Percentiles rank a stretch among this genome's conserved stretches.
These are phyloP conservation scores for Rusavskia elegans DNA, from an alignment of 495 filamentous ascomycete species.

Conservation along the genomic window DNA sequence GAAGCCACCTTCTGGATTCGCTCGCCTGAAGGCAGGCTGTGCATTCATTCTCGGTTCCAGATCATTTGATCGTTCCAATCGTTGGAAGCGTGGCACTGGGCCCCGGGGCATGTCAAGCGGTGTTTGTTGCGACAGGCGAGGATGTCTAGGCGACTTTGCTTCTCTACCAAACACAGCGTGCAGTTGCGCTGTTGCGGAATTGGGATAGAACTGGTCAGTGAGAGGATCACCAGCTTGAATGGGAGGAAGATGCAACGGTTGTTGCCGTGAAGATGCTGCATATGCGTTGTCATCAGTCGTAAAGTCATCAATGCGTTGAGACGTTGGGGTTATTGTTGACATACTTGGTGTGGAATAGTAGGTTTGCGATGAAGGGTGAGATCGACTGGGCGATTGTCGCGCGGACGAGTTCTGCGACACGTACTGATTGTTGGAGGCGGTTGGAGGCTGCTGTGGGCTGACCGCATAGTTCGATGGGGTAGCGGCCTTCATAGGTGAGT, in stretches of 20 bases:
- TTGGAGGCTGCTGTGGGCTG: slow-evolving; percentile 38
- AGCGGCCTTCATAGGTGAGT: slow-evolving; percentile 85
- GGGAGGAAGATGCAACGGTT: slow-evolving; percentile 46
- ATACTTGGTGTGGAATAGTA: slow-evolving; percentile 48
- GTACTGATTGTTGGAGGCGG: slow-evolving; percentile 32
- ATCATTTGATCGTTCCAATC: slow-evolving; percentile 53
- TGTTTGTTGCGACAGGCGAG: slow-evolving; percentile 29
- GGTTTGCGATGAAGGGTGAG: slow-evolving; percentile 37
- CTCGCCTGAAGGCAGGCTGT: slow-evolving; percentile 82
- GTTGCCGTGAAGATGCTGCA: slow-evolving; percentile 33
- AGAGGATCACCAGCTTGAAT: slow-evolving; percentile 48
- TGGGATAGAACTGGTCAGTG: slow-evolving; percentile 51
- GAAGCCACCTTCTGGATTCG: slow-evolving; percentile 95
- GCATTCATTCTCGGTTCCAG: slow-evolving; percentile 67
- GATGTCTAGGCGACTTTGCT: slow-evolving; percentile 51
- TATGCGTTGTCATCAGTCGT: not conserved
- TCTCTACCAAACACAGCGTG: slow-evolving; percentile 59
- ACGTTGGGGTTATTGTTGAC: slow-evolving; percentile 7
- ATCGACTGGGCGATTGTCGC: slow-evolving; percentile 15
- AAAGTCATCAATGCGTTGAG: slow-evolving; percentile 1
- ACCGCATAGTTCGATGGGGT: slow-evolving; percentile 42
- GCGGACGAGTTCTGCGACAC: slow-evolving; percentile 20
- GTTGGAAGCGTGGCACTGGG: slow-evolving; percentile 76
- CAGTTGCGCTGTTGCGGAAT: slow-evolving; percentile 49
- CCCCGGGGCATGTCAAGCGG: slow-evolving; percentile 37